A percentile compares a stretch with the other conserved stretches of the same genome.
These are phyloP conservation scores for Glaciozyma antarctica DNA, from an alignment of 768 basidiomycete species.

Conservation along the genomic window DNA sequence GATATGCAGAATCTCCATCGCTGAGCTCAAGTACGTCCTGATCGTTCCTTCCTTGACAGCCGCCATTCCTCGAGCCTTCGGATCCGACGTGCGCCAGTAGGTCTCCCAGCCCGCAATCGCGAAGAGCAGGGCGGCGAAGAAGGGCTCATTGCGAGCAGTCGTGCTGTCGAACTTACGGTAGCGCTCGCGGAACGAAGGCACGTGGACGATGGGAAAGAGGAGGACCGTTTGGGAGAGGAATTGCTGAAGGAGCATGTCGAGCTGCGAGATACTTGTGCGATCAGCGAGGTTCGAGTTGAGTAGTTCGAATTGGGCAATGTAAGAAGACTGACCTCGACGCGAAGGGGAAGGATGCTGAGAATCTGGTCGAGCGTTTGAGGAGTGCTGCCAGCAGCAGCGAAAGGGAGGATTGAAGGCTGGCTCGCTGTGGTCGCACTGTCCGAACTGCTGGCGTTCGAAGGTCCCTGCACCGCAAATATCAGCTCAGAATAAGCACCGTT, in stretches of 20 bases:
- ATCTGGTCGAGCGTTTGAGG: conserved; percentile 1
- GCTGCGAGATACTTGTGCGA: conserved; percentile 5
- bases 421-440: too few relatives aligned
- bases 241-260: conserved; percentile 17
- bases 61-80: neutral
- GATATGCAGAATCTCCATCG: conserved; percentile 19
- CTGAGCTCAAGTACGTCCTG: conserved; percentile 15
- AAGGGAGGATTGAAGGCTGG: neutral
- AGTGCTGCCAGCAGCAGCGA: neutral
- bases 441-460: neutral
- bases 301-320: too few relatives aligned
- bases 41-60: conserved; percentile 10
- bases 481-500: neutral
- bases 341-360: neutral
- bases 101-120: conserved; percentile 14
- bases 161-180: neutral
- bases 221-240: conserved; percentile 13
- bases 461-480: neutral
- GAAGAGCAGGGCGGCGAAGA: conserved; percentile 21
- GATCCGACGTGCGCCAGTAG: conserved; percentile 13
- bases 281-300: neutral
- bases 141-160: conserved; percentile 8
- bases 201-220: conserved; percentile 28
- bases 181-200: conserved; percentile 16
- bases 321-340: conserved; percentile 1